Evolutionary conservation across 345 rosid genomes (phyloP).

Genomic region (thale cress (Arabidopsis thaliana)): TAIR10.1 NC_003076.8:6975501-6976000

Average conservation of each 20-base stretch:
- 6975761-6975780: constrained; percentile 61
- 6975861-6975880: constrained; percentile 79
- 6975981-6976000: constrained; percentile 22
- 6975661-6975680: constrained; percentile 73
- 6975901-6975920: constrained; percentile 53
- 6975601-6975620: constrained; percentile 61
- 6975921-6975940: constrained; percentile 49
- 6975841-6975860: constrained; percentile 60
- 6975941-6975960: constrained; percentile 43
- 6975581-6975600: constrained; percentile 74
- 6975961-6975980: constrained; percentile 5
- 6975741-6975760: constrained; percentile 73
- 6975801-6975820: constrained; percentile 53
- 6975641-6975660: constrained; percentile 83
- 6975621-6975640: constrained; percentile 82
- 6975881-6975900: constrained; percentile 64
- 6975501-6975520: constrained; percentile 78
- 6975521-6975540: constrained; percentile 81
- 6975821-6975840: constrained; percentile 74
- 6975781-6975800: constrained; percentile 76
- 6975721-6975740: constrained; percentile 71
- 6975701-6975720: constrained; percentile 67
- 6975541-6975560: constrained; percentile 55
- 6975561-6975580: constrained; percentile 68
- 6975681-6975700: constrained; percentile 79